Evolutionary conservation across 2,329 filamentous ascomycete species (phyloP), one percentile per base, ranked within the genome.

Genomic region (Hymenoscyphus repandus): DNA sequence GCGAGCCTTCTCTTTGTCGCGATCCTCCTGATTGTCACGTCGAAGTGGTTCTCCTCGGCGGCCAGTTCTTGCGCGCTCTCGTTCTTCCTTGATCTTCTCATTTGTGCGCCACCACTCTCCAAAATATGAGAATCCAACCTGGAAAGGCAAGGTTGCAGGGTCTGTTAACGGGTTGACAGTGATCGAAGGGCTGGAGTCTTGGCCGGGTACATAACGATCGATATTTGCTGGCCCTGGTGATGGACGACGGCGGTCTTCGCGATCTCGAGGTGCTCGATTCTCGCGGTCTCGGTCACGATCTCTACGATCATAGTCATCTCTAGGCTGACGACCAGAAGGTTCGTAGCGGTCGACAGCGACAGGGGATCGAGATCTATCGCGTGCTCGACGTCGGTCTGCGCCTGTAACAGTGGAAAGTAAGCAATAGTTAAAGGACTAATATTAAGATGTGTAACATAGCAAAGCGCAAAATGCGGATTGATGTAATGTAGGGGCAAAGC

Each of bases 61-160:
- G 27, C 87, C 88, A 38, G 82, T 84, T 55, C 82, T 82, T 22
- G 75, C 73, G 31, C 85, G 80, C 62, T 92, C 88, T 62, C 84
- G 86, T 54, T 91, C 87, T 45, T 91, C 86, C 68, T 90, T 91
- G 64, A 91, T 86, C 63, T 83, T 83, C 66, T 91, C 86, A 60
- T 91, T 89, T 58, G 84, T 75, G 54, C 88, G 80, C 88, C 88
- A 92, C 88, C 88, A 92, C 68, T 92, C 88, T 15, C 88, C 84
- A 62, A 89, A 92, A 68, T 86, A 92, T 12, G 87, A 91, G 69
- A 92, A 92, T 1, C 88, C 88, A 49, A 91, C 88, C 65, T 92
- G 88, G 56, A 86, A 90, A 2, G 86, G 81, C 9, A 92, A 74
- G 54, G 80, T 80, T 60, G 86, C 75, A 1, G 88, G 88, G 55